Evolutionary conservation across 2,329 filamentous ascomycete genomes (phyloP).

Genomic region (Dactylonectria estremocensis): DNA sequence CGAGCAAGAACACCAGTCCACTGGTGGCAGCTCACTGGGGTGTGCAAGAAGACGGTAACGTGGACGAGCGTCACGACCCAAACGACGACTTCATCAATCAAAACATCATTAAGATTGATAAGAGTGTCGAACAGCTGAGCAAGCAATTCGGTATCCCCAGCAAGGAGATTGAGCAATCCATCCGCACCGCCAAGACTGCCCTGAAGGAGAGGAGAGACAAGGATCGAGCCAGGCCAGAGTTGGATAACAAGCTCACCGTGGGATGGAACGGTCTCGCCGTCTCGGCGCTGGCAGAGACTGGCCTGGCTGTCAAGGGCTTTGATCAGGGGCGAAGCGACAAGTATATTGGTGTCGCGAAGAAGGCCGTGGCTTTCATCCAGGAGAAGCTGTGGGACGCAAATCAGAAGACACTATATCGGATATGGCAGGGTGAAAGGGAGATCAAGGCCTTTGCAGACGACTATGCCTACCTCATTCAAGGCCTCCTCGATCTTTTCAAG

Average conservation of each 20-base stretch:
- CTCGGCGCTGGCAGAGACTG: conserved; percentile 82
- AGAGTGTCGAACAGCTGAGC: conserved; percentile 78
- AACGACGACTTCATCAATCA: conserved; percentile 96
- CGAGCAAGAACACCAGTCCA: conserved; percentile 72
- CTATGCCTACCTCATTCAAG: conserved; percentile 90
- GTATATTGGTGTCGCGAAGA: conserved; percentile 77
- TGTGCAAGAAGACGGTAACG: conserved; percentile 87
- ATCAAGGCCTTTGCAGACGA: conserved; percentile 89
- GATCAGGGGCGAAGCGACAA: conserved; percentile 69
- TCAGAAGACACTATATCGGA: conserved; percentile 77
- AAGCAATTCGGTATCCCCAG: conserved; percentile 81
- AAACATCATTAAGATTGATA: conserved; percentile 85
- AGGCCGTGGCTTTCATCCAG: conserved; percentile 81
- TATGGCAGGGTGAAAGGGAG: conserved; percentile 79
- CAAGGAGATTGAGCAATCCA: conserved; percentile 76
- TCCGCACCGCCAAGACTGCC: conserved; percentile 77
- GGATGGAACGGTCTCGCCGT: conserved; percentile 93
- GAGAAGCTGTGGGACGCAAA: conserved; percentile 79
- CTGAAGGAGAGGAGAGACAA: conserved; percentile 80
- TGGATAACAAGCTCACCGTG: conserved; percentile 91
- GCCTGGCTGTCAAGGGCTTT: conserved; percentile 75
- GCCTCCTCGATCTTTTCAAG: conserved; percentile 87
- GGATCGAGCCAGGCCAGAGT: conserved; percentile 81
- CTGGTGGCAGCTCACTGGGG: conserved; percentile 89
- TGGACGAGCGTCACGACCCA: conserved; percentile 85